Percentiles rank a stretch among this genome's conserved stretches.
Conservation (phyloP, 495 filamentous ascomycete species). For the Pyrenula aspistea region DNA sequence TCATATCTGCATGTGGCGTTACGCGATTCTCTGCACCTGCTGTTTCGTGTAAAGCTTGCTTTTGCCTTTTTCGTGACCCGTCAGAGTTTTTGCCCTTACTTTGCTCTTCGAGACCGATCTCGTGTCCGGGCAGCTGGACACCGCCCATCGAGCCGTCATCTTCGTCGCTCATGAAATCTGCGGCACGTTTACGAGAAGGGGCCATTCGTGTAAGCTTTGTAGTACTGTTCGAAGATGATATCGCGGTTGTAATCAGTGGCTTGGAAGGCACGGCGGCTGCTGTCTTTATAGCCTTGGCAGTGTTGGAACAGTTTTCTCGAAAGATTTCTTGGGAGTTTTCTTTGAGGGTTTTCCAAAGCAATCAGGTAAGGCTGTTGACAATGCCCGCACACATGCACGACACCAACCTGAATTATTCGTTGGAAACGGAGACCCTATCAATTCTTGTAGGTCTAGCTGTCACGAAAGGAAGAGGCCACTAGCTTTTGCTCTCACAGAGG, state of each 20-base stretch:
- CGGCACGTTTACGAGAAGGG: constrained; percentile 42
- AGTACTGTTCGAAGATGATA: no score
- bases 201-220: constrained; percentile 21
- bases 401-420: no score
- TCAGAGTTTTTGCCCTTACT: constrained; percentile 8
- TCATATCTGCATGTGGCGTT: no score
- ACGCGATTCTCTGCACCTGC: constrained; percentile 5
- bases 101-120: constrained; percentile 14
- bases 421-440: no score
- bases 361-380: no score
- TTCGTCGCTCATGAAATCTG: constrained; percentile 36
- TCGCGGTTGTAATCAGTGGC: no score
- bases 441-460: no score
- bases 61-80: background rate
- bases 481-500: no score
- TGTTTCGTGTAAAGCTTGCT: constrained; percentile 6
- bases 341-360: no score
- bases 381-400: no score
- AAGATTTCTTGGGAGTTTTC: constrained; percentile 5
- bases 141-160: constrained; percentile 19
- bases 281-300: constrained; percentile 10
- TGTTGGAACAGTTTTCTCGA: constrained; percentile 4
- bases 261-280: no score
- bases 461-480: no score
- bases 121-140: constrained; percentile 13